Evolutionary conservation across 768 basidiomycete species (phyloP).

Genomic region (Suillus cothurnatus): DNA sequence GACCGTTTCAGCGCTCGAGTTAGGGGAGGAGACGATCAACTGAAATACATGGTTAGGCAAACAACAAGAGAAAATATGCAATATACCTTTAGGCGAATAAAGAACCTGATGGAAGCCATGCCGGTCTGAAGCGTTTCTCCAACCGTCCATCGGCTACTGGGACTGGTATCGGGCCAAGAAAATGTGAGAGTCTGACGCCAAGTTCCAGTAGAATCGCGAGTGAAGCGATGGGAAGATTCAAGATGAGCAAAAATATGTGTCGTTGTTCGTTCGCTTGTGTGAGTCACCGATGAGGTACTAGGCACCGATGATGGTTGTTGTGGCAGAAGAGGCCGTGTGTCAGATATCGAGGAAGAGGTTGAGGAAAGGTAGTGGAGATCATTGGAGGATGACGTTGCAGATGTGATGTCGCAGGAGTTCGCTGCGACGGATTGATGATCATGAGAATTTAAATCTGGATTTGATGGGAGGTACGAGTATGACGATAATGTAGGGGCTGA

Average conservation of each 20-base stretch:
- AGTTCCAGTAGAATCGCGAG: conserved; percentile 55
- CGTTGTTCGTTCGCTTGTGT: conserved; percentile 33
- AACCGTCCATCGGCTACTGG: conserved; percentile 73
- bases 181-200: conserved; percentile 68
- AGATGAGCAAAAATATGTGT: conserved; percentile 56
- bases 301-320: conserved; percentile 15
- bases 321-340: conserved; percentile 29
- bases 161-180: conserved; percentile 72
- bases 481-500: conserved; percentile 22
- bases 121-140: conserved; percentile 76
- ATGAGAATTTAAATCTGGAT: conserved; percentile 9
- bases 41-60: conserved; percentile 26
- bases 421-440: conserved; percentile 28
- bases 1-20: conserved; percentile 59
- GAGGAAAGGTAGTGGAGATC: conserved; percentile 21
- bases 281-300: conserved; percentile 13
- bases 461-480: conserved; percentile 19
- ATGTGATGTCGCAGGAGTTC: conserved; percentile 24
- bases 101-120: conserved; percentile 67
- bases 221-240: conserved; percentile 61
- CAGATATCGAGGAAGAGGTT: conserved; percentile 28
- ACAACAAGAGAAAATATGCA: conserved; percentile 11
- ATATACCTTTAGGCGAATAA: conserved; percentile 67
- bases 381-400: conserved; percentile 20
- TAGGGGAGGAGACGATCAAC: conserved; percentile 47